Evolutionary conservation across 768 basidiomycete genomes (phyloP).

Genomic region (Cystobasidiopsis lactophilus): DNA sequence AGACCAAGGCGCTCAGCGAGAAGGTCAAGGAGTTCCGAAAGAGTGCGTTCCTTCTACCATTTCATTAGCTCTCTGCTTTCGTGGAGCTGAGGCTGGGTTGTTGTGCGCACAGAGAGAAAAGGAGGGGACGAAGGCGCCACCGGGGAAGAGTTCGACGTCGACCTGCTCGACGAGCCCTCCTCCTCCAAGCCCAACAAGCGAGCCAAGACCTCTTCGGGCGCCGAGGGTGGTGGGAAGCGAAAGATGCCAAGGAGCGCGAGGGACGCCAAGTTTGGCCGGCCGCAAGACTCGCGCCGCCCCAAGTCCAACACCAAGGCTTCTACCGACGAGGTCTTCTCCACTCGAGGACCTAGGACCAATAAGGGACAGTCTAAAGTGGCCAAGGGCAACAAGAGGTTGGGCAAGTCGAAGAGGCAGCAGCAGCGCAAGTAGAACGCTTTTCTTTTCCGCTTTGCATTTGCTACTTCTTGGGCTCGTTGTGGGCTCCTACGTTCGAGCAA

Average conservation of each 20-base stretch:
- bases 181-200: constrained; percentile 33
- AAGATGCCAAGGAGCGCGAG: constrained; percentile 25
- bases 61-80: constrained; percentile 1
- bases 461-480: no score
- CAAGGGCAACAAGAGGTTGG: background rate
- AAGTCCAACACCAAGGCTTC: constrained; percentile 57
- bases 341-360: no score
- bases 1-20: constrained; percentile 82
- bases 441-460: no score
- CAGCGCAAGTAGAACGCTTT: no score
- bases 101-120: constrained; percentile 43
- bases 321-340: background rate
- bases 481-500: no score
- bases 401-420: background rate
- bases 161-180: constrained; percentile 66
- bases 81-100: constrained; percentile 2
- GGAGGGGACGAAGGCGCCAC: constrained; percentile 45
- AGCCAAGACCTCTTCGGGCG: constrained; percentile 17
- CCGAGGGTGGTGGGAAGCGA: constrained; percentile 29
- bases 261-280: constrained; percentile 61
- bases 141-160: constrained; percentile 60
- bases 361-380: background rate
- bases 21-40: constrained; percentile 44
- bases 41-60: constrained; percentile 43
- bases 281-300: constrained; percentile 34